Base-by-base conservation (phyloP, 768 basidiomycete genomes). In the Auriscalpium microsporum region DNA sequence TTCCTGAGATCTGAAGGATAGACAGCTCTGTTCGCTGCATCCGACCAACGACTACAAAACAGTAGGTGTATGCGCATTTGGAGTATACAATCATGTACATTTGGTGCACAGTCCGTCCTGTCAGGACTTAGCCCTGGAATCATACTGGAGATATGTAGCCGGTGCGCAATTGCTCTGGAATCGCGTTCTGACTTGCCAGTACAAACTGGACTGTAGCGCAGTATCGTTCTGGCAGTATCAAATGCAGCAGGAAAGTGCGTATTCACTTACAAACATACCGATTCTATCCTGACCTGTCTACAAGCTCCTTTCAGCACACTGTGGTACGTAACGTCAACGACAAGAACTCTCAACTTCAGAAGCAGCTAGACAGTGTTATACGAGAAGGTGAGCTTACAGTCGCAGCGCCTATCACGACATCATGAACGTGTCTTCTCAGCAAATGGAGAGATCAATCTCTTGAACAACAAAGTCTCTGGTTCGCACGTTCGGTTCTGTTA, bases 171-270 rank as follows among this genome's bases (percentile, higher is more conserved):
- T 8, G 8, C 33, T 2, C 0, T 17, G 50, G 34, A 28, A 7
- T 28, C 2, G 28, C 5, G 28, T 7, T 28, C 28, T 28, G 28
- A 4, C 28, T 4, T 28, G 4, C 7, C 28, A 28, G 1, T 28
- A 28, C 28, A 28, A 28, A 45, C 21, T 21, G 1, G 23, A 19
- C 8, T 19, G 21, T 62, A 90, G 89, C 19, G 88, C 90, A 4
- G 79, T 92, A 55, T 87, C 90, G 4, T 93, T 93, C 67, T 93
- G 90, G 90, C 87, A 90, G 67, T 93, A 93, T 67, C 90, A 93
- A 64, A 79, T 84, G 50, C 87, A 89, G 59, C 90, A 93, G 69
- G 90, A 93, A 72, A 80, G 90, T 87, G 54, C 55, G 70, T 62
- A 21, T 19, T 6, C 16, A 7, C 55, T 33, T 33, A 28, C 9